Conservation (phyloP, 495 filamentous ascomycete genomes). For the Xylaria grammica region DNA sequence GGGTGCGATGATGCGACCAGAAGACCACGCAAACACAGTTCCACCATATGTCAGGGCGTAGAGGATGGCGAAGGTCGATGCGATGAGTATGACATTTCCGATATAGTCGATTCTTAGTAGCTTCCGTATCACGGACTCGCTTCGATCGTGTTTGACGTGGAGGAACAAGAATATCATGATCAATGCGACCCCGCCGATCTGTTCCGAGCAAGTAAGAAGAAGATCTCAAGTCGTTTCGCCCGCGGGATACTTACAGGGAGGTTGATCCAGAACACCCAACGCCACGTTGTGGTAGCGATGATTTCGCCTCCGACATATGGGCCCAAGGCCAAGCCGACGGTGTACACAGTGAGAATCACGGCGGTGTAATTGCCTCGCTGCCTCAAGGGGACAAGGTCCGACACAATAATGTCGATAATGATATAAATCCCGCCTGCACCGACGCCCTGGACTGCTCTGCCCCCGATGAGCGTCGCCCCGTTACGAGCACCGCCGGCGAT, state of each 20-base stretch:
- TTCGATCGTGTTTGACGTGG: constrained; percentile 16
- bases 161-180: constrained; percentile 20
- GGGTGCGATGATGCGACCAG: constrained; percentile 19
- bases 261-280: constrained; percentile 23
- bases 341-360: background rate
- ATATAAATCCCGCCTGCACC: constrained; percentile 78
- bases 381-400: constrained; percentile 73
- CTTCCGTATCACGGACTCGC: background rate
- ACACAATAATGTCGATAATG: constrained; percentile 70
- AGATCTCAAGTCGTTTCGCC: background rate
- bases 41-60: constrained; percentile 22
- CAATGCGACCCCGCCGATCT: constrained; percentile 9
- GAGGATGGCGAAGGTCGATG: constrained; percentile 13
- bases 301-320: constrained; percentile 2
- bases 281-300: background rate
- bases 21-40: constrained; percentile 13
- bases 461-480: constrained; percentile 68
- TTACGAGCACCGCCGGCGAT: constrained; percentile 42
- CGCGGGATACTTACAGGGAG: constrained; percentile 1
- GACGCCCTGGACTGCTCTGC: constrained; percentile 76
- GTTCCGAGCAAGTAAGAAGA: background rate
- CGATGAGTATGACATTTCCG: constrained; percentile 19
- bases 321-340: background rate
- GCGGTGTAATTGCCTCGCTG: constrained; percentile 62
- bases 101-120: constrained; percentile 21